Percentiles rank a stretch among this genome's conserved stretches.
These are phyloP conservation scores for Cladophialophora bantiana DNA, from an alignment of 2,329 filamentous ascomycete species.

Conservation along the genomic window DNA sequence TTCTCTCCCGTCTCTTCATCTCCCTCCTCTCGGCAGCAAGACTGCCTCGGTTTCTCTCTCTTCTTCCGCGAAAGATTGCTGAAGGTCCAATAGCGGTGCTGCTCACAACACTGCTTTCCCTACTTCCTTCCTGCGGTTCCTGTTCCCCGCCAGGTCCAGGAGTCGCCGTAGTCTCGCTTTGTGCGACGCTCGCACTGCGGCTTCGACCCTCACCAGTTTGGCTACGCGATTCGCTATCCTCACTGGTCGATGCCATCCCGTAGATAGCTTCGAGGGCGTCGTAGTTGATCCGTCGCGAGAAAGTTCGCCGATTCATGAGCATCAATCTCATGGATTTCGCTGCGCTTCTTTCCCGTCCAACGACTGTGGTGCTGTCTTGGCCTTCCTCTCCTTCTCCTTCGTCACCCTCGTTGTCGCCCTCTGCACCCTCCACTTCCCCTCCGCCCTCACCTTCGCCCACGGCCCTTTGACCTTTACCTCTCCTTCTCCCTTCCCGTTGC, in stretches of 20 bases:
- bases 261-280: conserved; percentile 38
- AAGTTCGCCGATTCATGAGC: conserved; percentile 39
- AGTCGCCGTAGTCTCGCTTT: conserved; percentile 12
- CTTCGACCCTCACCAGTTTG: conserved; percentile 18
- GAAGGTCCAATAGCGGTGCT: not conserved
- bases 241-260: conserved; percentile 27
- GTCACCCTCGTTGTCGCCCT: conserved; percentile 1
- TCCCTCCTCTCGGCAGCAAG: conserved; percentile 21
- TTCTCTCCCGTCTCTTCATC: conserved; percentile 21
- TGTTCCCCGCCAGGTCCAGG: conserved; percentile 1
- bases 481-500: conserved; percentile 47
- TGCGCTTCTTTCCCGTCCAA: conserved; percentile 28
- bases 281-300: conserved; percentile 40
- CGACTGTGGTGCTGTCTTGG: conserved; percentile 17
- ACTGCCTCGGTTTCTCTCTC: not conserved
- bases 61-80: conserved; percentile 31
- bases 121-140: conserved; percentile 6
- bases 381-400: conserved; percentile 14
- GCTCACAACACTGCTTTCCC: conserved; percentile 30
- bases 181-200: conserved; percentile 15
- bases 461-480: conserved; percentile 8
- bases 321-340: conserved; percentile 37
- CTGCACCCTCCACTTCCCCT: conserved; percentile 14
- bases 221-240: conserved; percentile 22
- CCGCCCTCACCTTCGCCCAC: not conserved